A percentile compares a stretch with the other conserved stretches of the same genome.
These are phyloP conservation scores for Bauhinia variegata DNA, from an alignment of 306 rosid species.

Conservation along the genomic window DNA sequence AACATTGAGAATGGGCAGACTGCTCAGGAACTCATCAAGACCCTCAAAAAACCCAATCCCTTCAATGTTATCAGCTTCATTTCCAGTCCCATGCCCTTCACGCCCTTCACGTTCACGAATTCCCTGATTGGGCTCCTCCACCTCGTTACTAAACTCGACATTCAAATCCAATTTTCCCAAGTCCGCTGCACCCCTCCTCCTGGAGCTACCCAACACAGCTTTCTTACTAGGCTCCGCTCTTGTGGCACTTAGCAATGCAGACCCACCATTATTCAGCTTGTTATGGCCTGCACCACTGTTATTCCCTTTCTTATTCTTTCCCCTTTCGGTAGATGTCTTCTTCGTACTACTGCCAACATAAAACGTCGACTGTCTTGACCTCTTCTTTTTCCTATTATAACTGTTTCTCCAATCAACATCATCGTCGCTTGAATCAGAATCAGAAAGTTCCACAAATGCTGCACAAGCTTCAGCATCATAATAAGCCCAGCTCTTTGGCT, in stretches of 20 bases:
- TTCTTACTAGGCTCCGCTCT: constrained; percentile 60
- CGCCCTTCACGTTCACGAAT: constrained; percentile 26
- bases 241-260: constrained; percentile 23
- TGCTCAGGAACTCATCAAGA: constrained; percentile 88
- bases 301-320: constrained; percentile 39
- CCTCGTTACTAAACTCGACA: constrained; percentile 95
- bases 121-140: constrained; percentile 55
- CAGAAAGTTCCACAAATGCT: constrained; percentile 51
- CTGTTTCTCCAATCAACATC: constrained; percentile 53
- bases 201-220: constrained; percentile 37
- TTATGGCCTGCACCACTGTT: constrained; percentile 37
- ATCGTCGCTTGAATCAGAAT: constrained; percentile 56
- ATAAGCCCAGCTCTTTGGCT: constrained; percentile 34
- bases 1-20: constrained; percentile 88
- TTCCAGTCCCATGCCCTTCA: constrained; percentile 53
- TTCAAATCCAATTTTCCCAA: constrained; percentile 91
- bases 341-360: constrained; percentile 26
- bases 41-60: constrained; percentile 93
- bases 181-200: constrained; percentile 68
- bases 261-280: constrained; percentile 38
- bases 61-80: constrained; percentile 80
- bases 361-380: constrained; percentile 31
- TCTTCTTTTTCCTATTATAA: constrained; percentile 39
- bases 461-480: constrained; percentile 58
- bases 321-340: constrained; percentile 45